Percentiles rank a stretch among this genome's conserved stretches.
phyloP scores from a whole-genome alignment of 768 basidiomycete species.

The Naganishia onofrii region DNA sequence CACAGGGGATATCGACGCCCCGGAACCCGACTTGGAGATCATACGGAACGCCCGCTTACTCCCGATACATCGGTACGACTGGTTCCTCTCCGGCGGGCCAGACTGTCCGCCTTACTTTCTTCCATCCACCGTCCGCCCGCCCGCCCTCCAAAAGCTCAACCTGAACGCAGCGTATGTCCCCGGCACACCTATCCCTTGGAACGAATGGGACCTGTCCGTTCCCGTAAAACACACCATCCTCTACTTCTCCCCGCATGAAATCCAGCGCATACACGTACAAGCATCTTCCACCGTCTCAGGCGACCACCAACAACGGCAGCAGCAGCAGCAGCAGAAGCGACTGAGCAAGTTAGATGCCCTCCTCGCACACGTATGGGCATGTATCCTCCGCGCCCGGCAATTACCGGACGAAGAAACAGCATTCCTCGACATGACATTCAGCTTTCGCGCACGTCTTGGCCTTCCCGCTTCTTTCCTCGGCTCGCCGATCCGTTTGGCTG shows the following conservation, averaged over 20 bases:
- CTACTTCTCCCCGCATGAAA: conserved; percentile 20
- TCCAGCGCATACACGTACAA: conserved; percentile 9
- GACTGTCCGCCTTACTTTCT: conserved; percentile 26
- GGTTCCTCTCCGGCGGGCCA: conserved; percentile 10
- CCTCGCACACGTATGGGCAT: conserved; percentile 25
- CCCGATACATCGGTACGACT: conserved; percentile 29
- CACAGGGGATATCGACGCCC: conserved; percentile 17
- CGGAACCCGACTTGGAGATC: neutral
- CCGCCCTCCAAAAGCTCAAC: neutral
- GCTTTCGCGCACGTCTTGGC: conserved; percentile 20
- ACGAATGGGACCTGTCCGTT: conserved; percentile 22
- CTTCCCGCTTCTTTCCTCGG: conserved; percentile 13
- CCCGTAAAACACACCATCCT: conserved; percentile 28
- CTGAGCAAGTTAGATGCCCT: conserved; percentile 28
- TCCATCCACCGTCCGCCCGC: conserved; percentile 2
- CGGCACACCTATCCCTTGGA: conserved; percentile 27
- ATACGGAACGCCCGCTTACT: neutral
- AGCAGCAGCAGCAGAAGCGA: neutral
- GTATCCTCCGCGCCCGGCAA: conserved; percentile 18
- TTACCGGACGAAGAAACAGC: neutral
- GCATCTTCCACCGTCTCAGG: neutral
- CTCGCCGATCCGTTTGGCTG: conserved; percentile 16
- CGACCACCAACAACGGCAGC: no score
- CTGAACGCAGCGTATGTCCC: neutral
- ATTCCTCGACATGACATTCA: conserved; percentile 24